phyloP scores from a whole-genome alignment of 495 filamentous ascomycete species.

The Amorphotheca resinae region DNA sequence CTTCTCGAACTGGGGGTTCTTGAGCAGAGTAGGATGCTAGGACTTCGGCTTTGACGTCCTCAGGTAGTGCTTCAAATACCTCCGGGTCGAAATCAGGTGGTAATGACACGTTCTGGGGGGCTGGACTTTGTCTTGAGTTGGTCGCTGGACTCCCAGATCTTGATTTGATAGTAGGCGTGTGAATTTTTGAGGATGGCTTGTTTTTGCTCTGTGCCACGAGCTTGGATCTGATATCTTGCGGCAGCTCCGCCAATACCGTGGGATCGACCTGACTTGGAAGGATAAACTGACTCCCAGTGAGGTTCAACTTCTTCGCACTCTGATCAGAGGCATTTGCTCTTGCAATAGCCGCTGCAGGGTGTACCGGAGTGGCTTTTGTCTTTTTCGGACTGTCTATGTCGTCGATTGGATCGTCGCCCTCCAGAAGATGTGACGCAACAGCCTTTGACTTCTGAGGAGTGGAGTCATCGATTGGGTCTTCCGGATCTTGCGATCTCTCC shows the following conservation, averaged over 20 bases:
- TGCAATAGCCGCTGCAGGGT: conserved; percentile 42
- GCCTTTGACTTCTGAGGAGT: conserved; percentile 13
- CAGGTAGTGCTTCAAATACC: conserved; percentile 63
- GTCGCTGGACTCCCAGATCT: conserved; percentile 7
- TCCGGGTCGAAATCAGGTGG: conserved; percentile 53
- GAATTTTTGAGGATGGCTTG: conserved; percentile 7
- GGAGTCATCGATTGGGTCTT: conserved; percentile 22
- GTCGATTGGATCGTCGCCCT: conserved; percentile 33
- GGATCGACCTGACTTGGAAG: conserved; percentile 71
- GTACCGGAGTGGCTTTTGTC: conserved; percentile 29
- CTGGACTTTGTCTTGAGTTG: neutral
- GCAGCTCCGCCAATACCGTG: conserved; percentile 61
- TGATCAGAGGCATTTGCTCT: conserved; percentile 41
- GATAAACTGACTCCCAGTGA: conserved; percentile 76
- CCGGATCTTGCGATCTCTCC: conserved; percentile 16
- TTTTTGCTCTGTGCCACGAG: conserved; percentile 36
- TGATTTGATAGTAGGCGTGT: conserved; percentile 10
- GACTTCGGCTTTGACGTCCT: conserved; percentile 72
- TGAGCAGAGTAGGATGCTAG: conserved; percentile 47
- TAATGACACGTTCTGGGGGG: neutral
- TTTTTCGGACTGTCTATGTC: conserved; percentile 58
- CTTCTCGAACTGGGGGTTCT: too few species aligned
- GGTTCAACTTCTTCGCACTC: conserved; percentile 55
- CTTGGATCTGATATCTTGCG: conserved; percentile 63
- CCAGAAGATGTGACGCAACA: neutral